Base-by-base conservation (phyloP, 345 rosid species). In the Luvunga scandens region DNA sequence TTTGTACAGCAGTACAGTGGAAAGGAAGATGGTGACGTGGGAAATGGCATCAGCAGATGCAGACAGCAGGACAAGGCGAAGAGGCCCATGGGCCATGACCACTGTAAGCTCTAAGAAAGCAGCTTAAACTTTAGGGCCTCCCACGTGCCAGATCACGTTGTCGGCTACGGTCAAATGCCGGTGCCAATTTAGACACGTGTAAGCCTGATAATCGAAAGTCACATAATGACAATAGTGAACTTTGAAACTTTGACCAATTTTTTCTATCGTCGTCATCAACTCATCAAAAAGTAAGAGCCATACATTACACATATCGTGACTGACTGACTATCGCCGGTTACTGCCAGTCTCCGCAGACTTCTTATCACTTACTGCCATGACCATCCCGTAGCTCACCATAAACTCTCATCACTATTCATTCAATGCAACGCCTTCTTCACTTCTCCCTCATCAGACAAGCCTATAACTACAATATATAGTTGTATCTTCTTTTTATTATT, bases 81-180 rank as follows among this genome's bases (percentile, higher is more conserved):
- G 14, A 42, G 50, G 50, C 50, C 50, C 50, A 45, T 45, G 50
- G 50, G 50, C 50, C 50, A 45, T 0, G 18, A 13, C 16, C 5
- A 3, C 13, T 45, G 18, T 13, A 14, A 13, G 50, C 3, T 3
- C 59, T 31, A 2, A 56, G 60, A 34, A 48, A 53, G 73, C 73
- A 0, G 73, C 39, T 25, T 50, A 18, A 18, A 73, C 76, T n/a
- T 70, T 8, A 73, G 76, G 75, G 87, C 65, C 76, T 39, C 76
- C 89, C 93, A 86, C 93, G 91, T 87, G 96, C 84, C 87, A 24
- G 48, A 82, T 67, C 75, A 80, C 45, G 79, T 8, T 88, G 93
- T 85, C 90, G 88, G 87, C 90, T 66, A 75, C 83, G 92, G 97
- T 92, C 95, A 92, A 92, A 87, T 76, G 94, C 79, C 97, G 95